Conservation (phyloP, 768 basidiomycete genomes). For the Albatrellus ellisii region DNA sequence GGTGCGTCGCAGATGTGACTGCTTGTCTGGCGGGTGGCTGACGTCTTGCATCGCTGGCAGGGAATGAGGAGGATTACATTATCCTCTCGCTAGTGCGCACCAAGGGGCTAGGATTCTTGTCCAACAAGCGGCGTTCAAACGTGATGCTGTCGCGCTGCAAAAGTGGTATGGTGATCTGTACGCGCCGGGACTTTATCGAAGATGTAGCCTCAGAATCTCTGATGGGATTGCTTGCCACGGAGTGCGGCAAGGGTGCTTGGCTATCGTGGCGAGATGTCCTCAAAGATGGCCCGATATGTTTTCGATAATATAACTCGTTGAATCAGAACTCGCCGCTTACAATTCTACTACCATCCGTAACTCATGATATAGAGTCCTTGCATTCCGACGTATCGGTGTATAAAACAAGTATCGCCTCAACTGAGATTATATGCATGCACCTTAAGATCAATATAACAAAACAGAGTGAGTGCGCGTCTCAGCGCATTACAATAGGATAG, state of each 20-base stretch:
- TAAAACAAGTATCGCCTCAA: neutral
- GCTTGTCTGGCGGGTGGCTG: neutral
- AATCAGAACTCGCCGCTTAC: no score
- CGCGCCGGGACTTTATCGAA: slow-evolving; percentile 16
- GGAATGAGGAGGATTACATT: slow-evolving; percentile 23
- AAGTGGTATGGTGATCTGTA: slow-evolving; percentile 20
- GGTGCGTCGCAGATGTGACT: slow-evolving; percentile 12
- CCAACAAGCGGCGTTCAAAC: slow-evolving; percentile 18
- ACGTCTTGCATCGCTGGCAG: slow-evolving; percentile 8
- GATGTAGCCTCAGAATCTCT: slow-evolving; percentile 13
- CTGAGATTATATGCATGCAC: neutral
- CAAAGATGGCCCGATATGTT: no score
- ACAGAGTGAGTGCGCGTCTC: no score
- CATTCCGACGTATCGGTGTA: neutral
- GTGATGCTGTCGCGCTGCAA: slow-evolving; percentile 25
- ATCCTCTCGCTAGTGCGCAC: slow-evolving; percentile 22
- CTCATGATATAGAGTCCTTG: no score
- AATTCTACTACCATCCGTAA: no score
- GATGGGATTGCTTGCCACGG: slow-evolving; percentile 16
- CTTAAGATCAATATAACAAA: no score
- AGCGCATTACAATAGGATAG: no score
- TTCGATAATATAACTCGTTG: no score
- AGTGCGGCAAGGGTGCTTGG: slow-evolving; percentile 13
- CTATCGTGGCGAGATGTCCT: slow-evolving; percentile 1
- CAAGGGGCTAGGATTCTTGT: slow-evolving; percentile 19